Conservation (phyloP, 2,329 filamentous ascomycete species). For the Talaromyces sp. region DNA sequence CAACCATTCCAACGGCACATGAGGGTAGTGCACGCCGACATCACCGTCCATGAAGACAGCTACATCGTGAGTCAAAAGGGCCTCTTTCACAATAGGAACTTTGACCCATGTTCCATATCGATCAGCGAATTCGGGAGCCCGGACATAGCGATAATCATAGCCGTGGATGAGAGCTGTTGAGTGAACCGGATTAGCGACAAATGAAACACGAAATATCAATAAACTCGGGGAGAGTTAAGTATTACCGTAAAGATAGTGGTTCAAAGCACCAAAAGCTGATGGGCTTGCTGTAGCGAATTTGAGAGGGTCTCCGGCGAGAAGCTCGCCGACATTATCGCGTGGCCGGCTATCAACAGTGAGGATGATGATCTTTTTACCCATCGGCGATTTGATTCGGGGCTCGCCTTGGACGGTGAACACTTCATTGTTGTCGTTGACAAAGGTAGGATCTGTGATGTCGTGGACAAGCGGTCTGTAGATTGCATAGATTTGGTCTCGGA, state of each 20-base stretch:
- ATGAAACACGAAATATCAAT: too few relatives aligned
- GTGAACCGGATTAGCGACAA: background rate
- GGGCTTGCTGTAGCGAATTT: slow-evolving; percentile 1
- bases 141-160: slow-evolving; percentile 46
- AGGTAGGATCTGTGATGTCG: slow-evolving; percentile 1
- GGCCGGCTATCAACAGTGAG: slow-evolving; percentile 15
- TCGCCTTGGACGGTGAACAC: slow-evolving; percentile 1
- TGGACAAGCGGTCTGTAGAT: slow-evolving; percentile 4
- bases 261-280: slow-evolving; percentile 24
- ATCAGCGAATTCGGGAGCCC: slow-evolving; percentile 35
- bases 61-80: slow-evolving; percentile 36
- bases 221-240: background rate
- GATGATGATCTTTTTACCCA: slow-evolving; percentile 13
- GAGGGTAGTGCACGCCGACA: slow-evolving; percentile 36
- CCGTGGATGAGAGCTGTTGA: slow-evolving; percentile 41
- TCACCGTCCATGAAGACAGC: slow-evolving; percentile 45
- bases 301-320: slow-evolving; percentile 11
- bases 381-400: slow-evolving; percentile 1
- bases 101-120: slow-evolving; percentile 46
- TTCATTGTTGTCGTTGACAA: background rate
- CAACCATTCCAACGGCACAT: slow-evolving; percentile 45
- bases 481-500: background rate
- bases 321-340: slow-evolving; percentile 10
- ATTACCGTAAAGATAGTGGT: slow-evolving; percentile 36
- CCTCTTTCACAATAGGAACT: slow-evolving; percentile 34